These are phyloP conservation scores for Fusarium mangiferae DNA, from an alignment of 2,329 filamentous ascomycete species.

Conservation along the genomic window DNA sequence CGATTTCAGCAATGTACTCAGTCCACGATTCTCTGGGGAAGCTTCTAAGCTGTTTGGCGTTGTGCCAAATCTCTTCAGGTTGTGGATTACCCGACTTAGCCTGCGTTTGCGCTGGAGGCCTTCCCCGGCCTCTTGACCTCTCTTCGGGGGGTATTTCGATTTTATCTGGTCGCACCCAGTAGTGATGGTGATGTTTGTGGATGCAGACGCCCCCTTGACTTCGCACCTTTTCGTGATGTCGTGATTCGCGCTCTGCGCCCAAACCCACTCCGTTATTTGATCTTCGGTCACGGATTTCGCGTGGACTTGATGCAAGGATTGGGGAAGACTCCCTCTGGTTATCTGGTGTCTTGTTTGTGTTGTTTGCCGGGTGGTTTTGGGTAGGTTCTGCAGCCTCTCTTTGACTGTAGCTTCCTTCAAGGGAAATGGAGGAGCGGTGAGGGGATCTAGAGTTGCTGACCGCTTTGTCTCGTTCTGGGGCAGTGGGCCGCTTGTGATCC, in stretches of 20 bases:
- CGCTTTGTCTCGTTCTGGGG: conserved; percentile 5
- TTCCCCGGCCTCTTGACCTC: background rate
- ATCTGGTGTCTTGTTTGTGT: conserved; percentile 28
- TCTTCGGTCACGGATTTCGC: conserved; percentile 5
- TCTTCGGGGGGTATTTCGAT: conserved; percentile 31
- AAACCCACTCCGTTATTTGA: conserved; percentile 19
- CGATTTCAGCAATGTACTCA: conserved; percentile 44
- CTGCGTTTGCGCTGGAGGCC: conserved; percentile 11
- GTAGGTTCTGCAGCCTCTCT: background rate
- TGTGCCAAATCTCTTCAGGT: conserved; percentile 30
- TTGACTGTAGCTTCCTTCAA: background rate
- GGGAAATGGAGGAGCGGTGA: background rate
- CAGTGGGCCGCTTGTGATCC: conserved; percentile 4
- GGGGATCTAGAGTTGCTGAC: conserved; percentile 1
- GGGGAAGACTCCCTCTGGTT: conserved; percentile 6
- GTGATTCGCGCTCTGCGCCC: conserved; percentile 37
- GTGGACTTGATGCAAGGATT: conserved; percentile 15
- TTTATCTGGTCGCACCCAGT: conserved; percentile 59
- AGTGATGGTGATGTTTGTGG: conserved; percentile 71
- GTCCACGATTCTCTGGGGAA: conserved; percentile 33
- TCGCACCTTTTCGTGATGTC: conserved; percentile 38
- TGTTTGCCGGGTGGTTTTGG: conserved; percentile 22
- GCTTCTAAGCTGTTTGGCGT: conserved; percentile 26
- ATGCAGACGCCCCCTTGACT: conserved; percentile 54
- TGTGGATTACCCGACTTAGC: conserved; percentile 37